phyloP scores from a whole-genome alignment of 2,329 filamentous ascomycete genomes.

The Cercospora sp. region DNA sequence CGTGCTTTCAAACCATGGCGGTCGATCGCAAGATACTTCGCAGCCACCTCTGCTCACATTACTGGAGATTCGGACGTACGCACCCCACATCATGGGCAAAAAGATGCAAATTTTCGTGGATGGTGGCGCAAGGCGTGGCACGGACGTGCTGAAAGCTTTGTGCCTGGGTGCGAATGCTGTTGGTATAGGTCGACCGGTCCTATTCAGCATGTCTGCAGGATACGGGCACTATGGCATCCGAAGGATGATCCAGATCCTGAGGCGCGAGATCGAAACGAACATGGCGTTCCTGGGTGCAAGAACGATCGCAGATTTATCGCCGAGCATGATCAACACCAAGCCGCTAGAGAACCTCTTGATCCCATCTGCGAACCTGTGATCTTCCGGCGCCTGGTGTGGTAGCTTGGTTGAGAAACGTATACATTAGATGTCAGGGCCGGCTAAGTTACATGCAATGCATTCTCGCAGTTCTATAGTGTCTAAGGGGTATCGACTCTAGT shows the following conservation, averaged over 20 bases:
- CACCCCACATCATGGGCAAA: conserved; percentile 49
- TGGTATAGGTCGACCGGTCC: conserved; percentile 61
- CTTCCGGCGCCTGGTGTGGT: neutral
- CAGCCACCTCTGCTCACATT: conserved; percentile 60
- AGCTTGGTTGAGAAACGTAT: neutral
- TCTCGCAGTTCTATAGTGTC: conserved; percentile 8
- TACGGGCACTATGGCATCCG: conserved; percentile 58
- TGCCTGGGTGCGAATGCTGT: conserved; percentile 64
- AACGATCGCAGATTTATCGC: conserved; percentile 58
- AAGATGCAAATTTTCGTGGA: conserved; percentile 60
- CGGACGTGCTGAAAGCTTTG: conserved; percentile 67
- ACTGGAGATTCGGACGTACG: conserved; percentile 61
- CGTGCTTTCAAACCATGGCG: conserved; percentile 50
- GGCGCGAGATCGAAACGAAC: conserved; percentile 63
- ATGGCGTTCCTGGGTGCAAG: conserved; percentile 66
- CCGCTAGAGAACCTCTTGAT: conserved; percentile 43
- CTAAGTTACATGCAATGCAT: neutral
- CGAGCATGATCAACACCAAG: conserved; percentile 57
- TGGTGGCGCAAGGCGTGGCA: conserved; percentile 64
- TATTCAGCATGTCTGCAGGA: conserved; percentile 55
- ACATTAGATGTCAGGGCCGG: neutral
- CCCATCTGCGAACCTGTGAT: conserved; percentile 39
- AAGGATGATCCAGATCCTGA: conserved; percentile 47
- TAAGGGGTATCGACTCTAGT: conserved; percentile 13
- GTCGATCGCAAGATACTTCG: conserved; percentile 51